Conservation (phyloP, 2,329 filamentous ascomycete species). For the Beauveria scarabaeidicola region DNA sequence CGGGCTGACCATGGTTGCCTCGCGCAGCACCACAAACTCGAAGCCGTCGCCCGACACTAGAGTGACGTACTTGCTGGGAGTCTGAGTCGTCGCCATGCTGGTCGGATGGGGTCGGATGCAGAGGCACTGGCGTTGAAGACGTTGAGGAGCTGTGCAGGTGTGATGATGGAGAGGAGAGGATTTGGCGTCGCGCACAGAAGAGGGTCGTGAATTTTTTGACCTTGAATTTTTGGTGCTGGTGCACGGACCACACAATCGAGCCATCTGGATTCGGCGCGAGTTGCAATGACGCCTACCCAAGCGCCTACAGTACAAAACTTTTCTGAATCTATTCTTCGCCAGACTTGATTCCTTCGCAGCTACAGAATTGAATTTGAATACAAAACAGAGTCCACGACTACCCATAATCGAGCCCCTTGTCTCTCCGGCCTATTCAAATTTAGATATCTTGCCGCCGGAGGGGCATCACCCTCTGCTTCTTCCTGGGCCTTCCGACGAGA, state of each 20-base stretch:
- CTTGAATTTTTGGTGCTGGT: background rate
- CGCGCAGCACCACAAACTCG: constrained; percentile 66
- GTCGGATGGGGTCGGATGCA: constrained; percentile 1
- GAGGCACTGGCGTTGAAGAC: constrained; percentile 9
- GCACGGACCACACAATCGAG: constrained; percentile 1
- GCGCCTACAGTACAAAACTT: background rate
- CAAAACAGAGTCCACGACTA: too few relatives aligned
- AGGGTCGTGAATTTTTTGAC: background rate
- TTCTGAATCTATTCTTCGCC: too few relatives aligned
- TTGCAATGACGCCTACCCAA: too few relatives aligned
- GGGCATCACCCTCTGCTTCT: background rate
- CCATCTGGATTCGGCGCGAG: background rate
- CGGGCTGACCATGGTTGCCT: constrained; percentile 60
- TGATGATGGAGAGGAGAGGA: background rate
- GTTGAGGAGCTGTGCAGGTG: constrained; percentile 3
- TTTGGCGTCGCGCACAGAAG: background rate
- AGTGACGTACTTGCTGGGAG: constrained; percentile 61
- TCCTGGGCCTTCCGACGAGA: background rate
- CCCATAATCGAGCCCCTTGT: background rate
- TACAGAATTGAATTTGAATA: too few relatives aligned
- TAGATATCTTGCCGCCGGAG: background rate
- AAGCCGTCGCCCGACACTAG: constrained; percentile 68
- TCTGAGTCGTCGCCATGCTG: constrained; percentile 13
- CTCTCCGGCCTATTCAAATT: background rate
- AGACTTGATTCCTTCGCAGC: too few relatives aligned